These are phyloP conservation scores for Leishmania turanica DNA, from an alignment of 208 protist genomes.

Conservation along the genomic window DNA sequence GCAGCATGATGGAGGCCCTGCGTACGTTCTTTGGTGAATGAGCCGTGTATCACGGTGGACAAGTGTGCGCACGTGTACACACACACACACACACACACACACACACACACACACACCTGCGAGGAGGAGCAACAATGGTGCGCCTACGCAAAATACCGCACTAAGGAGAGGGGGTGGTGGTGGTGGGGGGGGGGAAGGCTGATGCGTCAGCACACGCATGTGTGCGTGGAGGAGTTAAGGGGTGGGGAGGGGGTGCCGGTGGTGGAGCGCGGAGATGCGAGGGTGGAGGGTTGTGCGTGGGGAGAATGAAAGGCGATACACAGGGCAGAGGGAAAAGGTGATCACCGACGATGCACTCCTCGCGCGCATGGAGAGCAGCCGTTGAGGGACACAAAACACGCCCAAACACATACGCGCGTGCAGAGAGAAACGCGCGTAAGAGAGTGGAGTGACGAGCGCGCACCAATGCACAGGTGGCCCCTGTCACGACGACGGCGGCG, in stretches of 20 bases:
- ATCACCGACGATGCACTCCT: not conserved
- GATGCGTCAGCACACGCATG: not conserved
- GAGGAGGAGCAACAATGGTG: not conserved
- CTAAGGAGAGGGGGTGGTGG: no score
- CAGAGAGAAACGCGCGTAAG: not conserved
- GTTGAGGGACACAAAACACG: not conserved
- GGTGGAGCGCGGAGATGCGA: not conserved
- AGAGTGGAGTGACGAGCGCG: not conserved
- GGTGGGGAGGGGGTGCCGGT: not conserved
- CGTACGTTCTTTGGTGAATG: not conserved
- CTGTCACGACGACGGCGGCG: not conserved
- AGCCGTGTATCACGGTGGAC: not conserved
- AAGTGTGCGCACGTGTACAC: not conserved
- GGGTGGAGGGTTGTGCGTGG: not conserved
- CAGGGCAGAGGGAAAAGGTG: not conserved
- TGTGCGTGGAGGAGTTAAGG: not conserved
- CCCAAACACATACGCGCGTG: not conserved
- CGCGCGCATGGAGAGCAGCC: not conserved
- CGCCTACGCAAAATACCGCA: not conserved
- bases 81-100: no score
- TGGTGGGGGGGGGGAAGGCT: not conserved
- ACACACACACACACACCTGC: not conserved
- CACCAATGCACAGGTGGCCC: not conserved
- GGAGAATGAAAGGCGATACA: not conserved
- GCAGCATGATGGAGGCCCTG: slow-evolving; percentile 43